Conservation (phyloP, 2,329 filamentous ascomycete species). For the Lasiodiplodia hormozganensis region DNA sequence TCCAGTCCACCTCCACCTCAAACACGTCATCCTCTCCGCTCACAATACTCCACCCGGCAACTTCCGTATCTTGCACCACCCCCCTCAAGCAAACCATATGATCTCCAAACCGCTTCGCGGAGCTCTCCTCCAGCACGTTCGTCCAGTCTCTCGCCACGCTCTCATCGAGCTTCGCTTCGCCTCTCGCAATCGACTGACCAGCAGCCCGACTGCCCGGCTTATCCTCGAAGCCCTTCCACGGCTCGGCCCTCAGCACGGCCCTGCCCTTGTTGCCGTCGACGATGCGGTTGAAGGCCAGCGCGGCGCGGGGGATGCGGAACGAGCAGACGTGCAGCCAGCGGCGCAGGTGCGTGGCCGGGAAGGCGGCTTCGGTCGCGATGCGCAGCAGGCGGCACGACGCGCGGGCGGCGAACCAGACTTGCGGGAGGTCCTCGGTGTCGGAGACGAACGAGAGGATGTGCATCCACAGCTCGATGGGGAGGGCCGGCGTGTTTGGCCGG, state of each 20-base stretch:
- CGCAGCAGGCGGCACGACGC: neutral
- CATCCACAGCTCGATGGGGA: constrained; percentile 18
- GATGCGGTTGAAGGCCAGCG: constrained; percentile 9
- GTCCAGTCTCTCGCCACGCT: neutral
- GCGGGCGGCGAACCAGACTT: constrained; percentile 11
- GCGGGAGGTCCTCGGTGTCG: neutral
- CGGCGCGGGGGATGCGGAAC: neutral
- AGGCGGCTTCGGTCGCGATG: neutral
- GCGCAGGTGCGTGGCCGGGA: constrained; percentile 10
- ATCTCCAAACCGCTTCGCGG: neutral
- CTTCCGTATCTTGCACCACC: constrained; percentile 14
- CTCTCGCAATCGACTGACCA: neutral
- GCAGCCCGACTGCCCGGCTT: neutral
- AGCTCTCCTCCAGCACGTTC: neutral
- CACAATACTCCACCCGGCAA: neutral
- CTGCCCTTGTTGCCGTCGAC: too few relatives aligned
- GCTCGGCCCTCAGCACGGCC: neutral
- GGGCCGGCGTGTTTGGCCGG: neutral
- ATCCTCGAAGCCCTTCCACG: constrained; percentile 11
- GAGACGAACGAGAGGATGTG: constrained; percentile 2
- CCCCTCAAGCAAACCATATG: constrained; percentile 9
- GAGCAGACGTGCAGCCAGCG: constrained; percentile 9
- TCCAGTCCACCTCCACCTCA: constrained; percentile 11
- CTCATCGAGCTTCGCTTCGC: neutral
- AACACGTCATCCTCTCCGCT: neutral